Evolutionary conservation across 352 stramenopile species (phyloP).

Genomic region (Phytophthora citrophthora): DNA sequence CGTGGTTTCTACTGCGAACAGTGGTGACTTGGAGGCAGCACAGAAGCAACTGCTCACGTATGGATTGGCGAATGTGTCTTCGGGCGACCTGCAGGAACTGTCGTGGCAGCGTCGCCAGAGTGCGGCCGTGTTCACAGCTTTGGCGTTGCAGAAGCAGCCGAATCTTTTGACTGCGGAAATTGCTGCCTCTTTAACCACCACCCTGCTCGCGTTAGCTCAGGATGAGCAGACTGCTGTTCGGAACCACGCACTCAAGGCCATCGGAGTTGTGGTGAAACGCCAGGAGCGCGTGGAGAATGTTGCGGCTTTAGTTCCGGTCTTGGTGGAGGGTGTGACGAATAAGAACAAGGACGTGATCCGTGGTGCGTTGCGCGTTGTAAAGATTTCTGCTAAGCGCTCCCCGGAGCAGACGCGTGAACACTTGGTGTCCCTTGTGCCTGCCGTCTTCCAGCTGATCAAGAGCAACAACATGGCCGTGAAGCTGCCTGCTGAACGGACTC

Average conservation of each 20-base stretch:
- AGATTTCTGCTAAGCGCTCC: constrained; percentile 76
- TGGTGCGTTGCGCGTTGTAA: constrained; percentile 72
- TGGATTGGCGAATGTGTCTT: constrained; percentile 47
- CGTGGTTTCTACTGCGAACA: constrained; percentile 56
- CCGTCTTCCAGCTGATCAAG: constrained; percentile 88
- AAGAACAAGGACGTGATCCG: constrained; percentile 86
- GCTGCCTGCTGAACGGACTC: constrained; percentile 80
- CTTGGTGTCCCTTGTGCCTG: constrained; percentile 67
- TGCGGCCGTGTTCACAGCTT: constrained; percentile 59
- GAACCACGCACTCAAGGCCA: constrained; percentile 55
- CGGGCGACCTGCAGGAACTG: constrained; percentile 45
- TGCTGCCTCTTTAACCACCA: constrained; percentile 25
- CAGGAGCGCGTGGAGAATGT: constrained; percentile 36
- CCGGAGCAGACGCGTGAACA: constrained; percentile 60
- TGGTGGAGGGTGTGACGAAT: constrained; percentile 67
- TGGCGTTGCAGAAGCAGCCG: constrained; percentile 58
- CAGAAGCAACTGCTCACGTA: constrained; percentile 52
- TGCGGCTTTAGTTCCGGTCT: constrained; percentile 55
- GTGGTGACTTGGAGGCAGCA: constrained; percentile 34
- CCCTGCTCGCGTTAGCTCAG: constrained; percentile 50
- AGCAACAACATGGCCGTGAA: constrained; percentile 91
- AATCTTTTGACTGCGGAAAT: constrained; percentile 41
- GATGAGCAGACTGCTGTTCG: constrained; percentile 79
- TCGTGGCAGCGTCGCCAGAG: constrained; percentile 70
- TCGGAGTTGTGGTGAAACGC: constrained; percentile 65